Base-by-base conservation (phyloP, 2,329 filamentous ascomycete genomes). In the Byssochlamys sp. region DNA sequence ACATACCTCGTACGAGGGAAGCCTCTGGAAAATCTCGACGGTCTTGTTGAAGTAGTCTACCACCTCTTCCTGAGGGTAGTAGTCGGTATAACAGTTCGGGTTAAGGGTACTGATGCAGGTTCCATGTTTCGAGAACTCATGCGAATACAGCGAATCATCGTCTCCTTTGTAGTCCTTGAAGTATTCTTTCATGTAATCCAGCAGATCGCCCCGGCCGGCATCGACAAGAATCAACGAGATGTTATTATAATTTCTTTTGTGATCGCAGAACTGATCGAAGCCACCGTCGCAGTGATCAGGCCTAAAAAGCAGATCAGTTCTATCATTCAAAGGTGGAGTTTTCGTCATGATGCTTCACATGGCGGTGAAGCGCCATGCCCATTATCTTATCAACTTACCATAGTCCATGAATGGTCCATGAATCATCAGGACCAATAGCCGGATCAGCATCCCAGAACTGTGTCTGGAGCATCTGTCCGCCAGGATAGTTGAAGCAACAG, bases 381-480 rank as follows among this genome's bases (percentile, higher is more conserved):
- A 11, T 29, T 11, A 45, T 28, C 27, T 28, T 11, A 24, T n/a
- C 12, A 26, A 59, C 73, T 64, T 69, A 81, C 81, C 81, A 88
- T 7, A 90, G 77, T 1, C 87, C 87, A 67, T 90, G 88, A 48
- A 90, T 80, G 1, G 86, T 90, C 87, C 87, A 91, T 4, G 83
- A 85, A 67, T 89, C 81, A 54, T 72, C 73, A 1, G 88, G 87
- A 0, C 88, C 87, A 3, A 83, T 81, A 1, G 80, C 75, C 1
- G 86, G 86, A 58, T 80, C 69, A 0, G 83, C 81, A 66, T 91
- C 87, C 88, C 88, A 91, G 73, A 91, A 90, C 65, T 91, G 88
- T 1, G 88, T 90, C 70, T 84, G 82, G 3, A 90, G 78, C 51
- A 91, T 74, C 60, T 88, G 82, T 6, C 88, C 88, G 3, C 86